phyloP scores from a whole-genome alignment of 2,329 filamentous ascomycete species.

The Exophiala phaeomuriformis region DNA sequence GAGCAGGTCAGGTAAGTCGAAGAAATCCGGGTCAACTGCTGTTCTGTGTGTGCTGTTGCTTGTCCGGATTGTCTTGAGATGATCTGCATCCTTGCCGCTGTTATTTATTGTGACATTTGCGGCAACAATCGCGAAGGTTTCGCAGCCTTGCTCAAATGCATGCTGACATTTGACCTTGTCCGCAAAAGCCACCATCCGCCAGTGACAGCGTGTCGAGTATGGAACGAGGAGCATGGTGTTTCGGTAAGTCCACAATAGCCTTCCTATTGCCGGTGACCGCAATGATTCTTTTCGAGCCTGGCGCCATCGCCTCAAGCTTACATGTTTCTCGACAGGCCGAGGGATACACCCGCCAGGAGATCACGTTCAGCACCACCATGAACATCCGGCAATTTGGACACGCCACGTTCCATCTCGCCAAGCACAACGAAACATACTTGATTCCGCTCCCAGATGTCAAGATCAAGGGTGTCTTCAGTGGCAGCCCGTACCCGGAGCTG shows the following conservation, averaged over 20 bases:
- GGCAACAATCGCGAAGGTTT: no score
- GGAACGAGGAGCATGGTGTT: conserved; percentile 24
- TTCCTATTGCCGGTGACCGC: no score
- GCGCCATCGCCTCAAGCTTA: not conserved
- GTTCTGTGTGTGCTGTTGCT: no score
- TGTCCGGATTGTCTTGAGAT: no score
- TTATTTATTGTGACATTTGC: no score
- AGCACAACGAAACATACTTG: conserved; percentile 23
- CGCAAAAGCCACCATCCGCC: conserved; percentile 24
- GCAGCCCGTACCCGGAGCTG: conserved; percentile 41
- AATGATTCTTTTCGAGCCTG: not conserved
- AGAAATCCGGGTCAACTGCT: not conserved
- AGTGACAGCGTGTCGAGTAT: conserved; percentile 25
- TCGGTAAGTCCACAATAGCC: conserved; percentile 7
- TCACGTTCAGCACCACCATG: conserved; percentile 21
- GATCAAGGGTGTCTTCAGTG: conserved; percentile 34
- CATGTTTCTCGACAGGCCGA: conserved; percentile 13
- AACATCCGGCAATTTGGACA: conserved; percentile 24
- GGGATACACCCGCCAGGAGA: conserved; percentile 25
- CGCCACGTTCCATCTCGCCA: conserved; percentile 17
- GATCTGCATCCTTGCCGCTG: no score
- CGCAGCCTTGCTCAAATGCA: no score
- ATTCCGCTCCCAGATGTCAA: conserved; percentile 24
- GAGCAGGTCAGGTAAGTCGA: conserved; percentile 24
- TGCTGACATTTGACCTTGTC: not conserved